phyloP scores from a whole-genome alignment of 2,329 filamentous ascomycete species.

The Alternaria postmessia region DNA sequence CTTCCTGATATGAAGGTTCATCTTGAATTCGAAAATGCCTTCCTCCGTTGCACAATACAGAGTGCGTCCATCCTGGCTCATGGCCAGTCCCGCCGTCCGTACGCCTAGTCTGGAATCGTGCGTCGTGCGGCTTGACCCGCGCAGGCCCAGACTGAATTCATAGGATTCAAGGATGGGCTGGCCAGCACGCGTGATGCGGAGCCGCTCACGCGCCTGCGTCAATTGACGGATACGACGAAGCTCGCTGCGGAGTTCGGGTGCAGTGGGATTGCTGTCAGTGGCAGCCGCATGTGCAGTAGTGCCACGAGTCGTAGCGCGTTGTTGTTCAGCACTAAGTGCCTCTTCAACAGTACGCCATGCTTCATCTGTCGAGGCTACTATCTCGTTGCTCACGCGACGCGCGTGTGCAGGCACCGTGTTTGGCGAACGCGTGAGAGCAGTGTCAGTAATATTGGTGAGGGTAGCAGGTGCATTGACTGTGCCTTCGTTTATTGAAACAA shows the following conservation, averaged over 20 bases:
- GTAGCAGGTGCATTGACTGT: slow-evolving; percentile 32
- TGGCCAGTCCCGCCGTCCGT: slow-evolving; percentile 58
- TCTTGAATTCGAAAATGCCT: slow-evolving; percentile 76
- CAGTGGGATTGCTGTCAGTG: slow-evolving; percentile 29
- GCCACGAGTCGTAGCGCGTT: slow-evolving; percentile 29
- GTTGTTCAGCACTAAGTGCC: slow-evolving; percentile 53
- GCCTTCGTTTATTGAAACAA: slow-evolving; percentile 46
- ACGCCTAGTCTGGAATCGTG: slow-evolving; percentile 50
- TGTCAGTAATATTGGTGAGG: slow-evolving; percentile 40
- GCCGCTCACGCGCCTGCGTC: slow-evolving; percentile 48
- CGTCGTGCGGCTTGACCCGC: slow-evolving; percentile 32
- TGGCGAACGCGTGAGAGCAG: slow-evolving; percentile 41
- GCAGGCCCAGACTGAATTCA: slow-evolving; percentile 35
- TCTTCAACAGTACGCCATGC: slow-evolving; percentile 60
- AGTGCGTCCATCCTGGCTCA: slow-evolving; percentile 57
- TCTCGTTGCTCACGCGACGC: slow-evolving; percentile 39
- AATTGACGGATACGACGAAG: slow-evolving; percentile 48
- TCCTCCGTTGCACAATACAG: slow-evolving; percentile 66
- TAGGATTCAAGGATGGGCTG: slow-evolving; percentile 35
- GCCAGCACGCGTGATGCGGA: slow-evolving; percentile 44
- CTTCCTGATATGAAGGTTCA: slow-evolving; percentile 70
- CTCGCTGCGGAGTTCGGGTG: slow-evolving; percentile 45
- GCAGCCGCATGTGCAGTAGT: slow-evolving; percentile 18
- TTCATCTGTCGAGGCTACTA: slow-evolving; percentile 48
- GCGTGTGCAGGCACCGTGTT: slow-evolving; percentile 43